Base-by-base conservation (phyloP, 2,329 filamentous ascomycete genomes). In the Epicoccum nigrum region DNA sequence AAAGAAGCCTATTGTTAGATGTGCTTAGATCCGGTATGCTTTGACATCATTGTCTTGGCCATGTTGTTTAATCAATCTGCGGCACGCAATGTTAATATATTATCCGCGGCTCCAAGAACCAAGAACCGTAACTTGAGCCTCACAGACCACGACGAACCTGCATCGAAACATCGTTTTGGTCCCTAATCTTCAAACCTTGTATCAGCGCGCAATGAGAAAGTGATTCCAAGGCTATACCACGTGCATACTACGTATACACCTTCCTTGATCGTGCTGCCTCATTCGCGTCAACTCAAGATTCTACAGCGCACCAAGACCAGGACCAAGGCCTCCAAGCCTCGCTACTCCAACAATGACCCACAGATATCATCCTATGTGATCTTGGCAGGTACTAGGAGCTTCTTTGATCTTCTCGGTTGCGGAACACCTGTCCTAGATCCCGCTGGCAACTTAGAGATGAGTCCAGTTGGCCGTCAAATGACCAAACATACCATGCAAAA, bases 251-350 rank as follows among this genome's bases (percentile, higher is more conserved):
- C n/a, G n/a, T n/a, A n/a, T n/a, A n/a, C n/a, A n/a, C n/a, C n/a
- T n/a, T n/a, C n/a, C n/a, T n/a, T n/a, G n/a, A n/a, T n/a, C n/a
- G n/a, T n/a, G n/a, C n/a, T n/a, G n/a, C n/a, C n/a, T n/a, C 23
- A 25, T 25, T 25, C 9, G 9, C 9, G 23, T 25, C 6, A 7
- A 7, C 23, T 25, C 3, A 25, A 9, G 9, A 25, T 25, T 16
- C 16, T 44, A 12, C 43, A 28, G 27, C 21, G 2, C 17, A 39
- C 49, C 39, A 52, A 47, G 49, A 25, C 38, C 12, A 11, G 6
- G 6, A 12, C 43, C 40, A 52, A 52, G 44, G n/a, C 23, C 13
- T 21, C 49, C 49, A 52, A 52, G 49, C 38, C 38, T 47, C 17
- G 28, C 33, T 52, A 38, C 12, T 16, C 13, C 5, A 27, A 5